Conservation (phyloP, 306 rosid species). For the Bauhinia variegata region DNA sequence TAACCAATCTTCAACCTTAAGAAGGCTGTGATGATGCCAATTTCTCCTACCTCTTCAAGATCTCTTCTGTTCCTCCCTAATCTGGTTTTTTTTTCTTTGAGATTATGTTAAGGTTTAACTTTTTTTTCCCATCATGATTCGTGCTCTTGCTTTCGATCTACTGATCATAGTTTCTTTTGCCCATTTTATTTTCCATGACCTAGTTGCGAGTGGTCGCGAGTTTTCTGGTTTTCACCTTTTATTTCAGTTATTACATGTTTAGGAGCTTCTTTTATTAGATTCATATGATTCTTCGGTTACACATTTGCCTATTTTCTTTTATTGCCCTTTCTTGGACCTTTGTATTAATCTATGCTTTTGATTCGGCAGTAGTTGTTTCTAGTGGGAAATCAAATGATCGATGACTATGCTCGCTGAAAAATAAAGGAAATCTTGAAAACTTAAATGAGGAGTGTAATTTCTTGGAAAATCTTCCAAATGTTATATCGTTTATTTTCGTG, state of each 20-base stretch:
- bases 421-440: no score
- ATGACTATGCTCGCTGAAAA: no score
- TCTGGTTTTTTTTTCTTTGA: background rate
- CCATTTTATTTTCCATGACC: background rate
- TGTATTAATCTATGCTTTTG: background rate
- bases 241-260: no score
- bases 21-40: conserved; percentile 83
- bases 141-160: background rate
- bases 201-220: no score
- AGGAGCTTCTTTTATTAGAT: no score
- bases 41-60: conserved; percentile 88
- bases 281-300: no score
- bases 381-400: no score
- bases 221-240: no score
- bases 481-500: background rate
- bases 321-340: no score
- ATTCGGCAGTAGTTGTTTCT: background rate
- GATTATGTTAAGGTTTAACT: background rate
- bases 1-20: conserved; percentile 82
- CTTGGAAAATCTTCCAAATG: no score
- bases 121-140: background rate
- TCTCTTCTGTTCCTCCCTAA: conserved; percentile 13
- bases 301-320: no score
- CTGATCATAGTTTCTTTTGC: background rate
- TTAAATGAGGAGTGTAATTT: no score